Percentiles rank a stretch among this genome's conserved stretches.
phyloP scores from a whole-genome alignment of 768 basidiomycete genomes.

The Gymnopilus dilepis region DNA sequence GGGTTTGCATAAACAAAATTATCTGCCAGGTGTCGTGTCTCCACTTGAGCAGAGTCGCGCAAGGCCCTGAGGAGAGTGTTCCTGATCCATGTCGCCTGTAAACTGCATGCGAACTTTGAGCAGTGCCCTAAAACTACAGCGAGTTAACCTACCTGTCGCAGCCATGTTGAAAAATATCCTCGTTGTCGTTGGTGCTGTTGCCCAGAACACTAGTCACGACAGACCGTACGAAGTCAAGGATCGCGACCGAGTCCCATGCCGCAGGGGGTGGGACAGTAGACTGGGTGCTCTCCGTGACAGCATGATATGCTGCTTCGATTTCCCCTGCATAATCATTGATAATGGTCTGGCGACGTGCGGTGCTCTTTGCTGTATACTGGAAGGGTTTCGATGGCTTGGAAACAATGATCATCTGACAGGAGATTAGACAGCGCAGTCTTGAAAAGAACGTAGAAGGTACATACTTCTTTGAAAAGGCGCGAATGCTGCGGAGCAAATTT shows the following conservation, averaged over 20 bases:
- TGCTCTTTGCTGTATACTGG: constrained; percentile 46
- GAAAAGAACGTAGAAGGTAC: background rate
- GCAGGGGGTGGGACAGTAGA: constrained; percentile 7
- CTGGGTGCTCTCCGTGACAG: constrained; percentile 22
- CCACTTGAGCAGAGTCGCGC: constrained; percentile 1
- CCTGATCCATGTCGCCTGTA: constrained; percentile 18
- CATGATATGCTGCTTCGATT: constrained; percentile 33
- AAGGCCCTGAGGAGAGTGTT: constrained; percentile 11
- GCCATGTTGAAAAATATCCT: background rate
- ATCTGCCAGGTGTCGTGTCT: constrained; percentile 4
- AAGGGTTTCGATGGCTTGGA: constrained; percentile 46
- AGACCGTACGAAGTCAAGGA: constrained; percentile 6
- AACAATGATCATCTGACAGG: constrained; percentile 47
- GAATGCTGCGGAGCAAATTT: background rate
- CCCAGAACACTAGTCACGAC: constrained; percentile 1
- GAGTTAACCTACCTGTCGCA: constrained; percentile 12
- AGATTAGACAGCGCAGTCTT: background rate
- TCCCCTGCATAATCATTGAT: constrained; percentile 44
- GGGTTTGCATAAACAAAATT: constrained; percentile 18
- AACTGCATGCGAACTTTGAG: background rate
- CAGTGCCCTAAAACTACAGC: background rate
- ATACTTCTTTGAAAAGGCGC: background rate
- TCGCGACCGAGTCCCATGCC: constrained; percentile 7
- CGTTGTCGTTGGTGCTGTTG: constrained; percentile 1
- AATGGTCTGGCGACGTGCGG: constrained; percentile 41